Evolutionary conservation across 1,284 basidiomycete genomes (phyloP).

Genomic region (Abortiporus biennis): DNA sequence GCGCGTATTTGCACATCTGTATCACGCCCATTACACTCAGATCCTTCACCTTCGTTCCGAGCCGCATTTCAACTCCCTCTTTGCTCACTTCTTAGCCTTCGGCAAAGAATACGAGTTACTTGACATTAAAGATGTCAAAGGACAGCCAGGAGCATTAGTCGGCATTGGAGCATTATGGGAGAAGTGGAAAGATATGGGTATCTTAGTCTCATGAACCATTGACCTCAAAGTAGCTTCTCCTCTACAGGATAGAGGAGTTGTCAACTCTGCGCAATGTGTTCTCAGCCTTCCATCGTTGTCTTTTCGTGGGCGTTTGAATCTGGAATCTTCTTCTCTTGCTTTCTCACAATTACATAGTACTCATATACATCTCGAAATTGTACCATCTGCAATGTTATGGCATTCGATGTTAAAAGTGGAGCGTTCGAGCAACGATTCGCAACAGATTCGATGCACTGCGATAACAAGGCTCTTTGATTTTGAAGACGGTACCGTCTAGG

Average conservation of each 20-base stretch:
- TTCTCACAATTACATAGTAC: too few species aligned
- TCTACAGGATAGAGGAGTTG: slow-evolving; percentile 5
- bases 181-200: slow-evolving; percentile 82
- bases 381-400: too few species aligned
- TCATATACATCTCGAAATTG: too few species aligned
- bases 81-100: slow-evolving; percentile 95
- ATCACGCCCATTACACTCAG: slow-evolving; percentile 90
- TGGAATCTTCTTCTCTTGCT: too few species aligned
- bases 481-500: too few species aligned
- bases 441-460: too few species aligned
- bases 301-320: too few species aligned
- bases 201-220: slow-evolving; percentile 55
- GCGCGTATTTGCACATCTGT: slow-evolving; percentile 96
- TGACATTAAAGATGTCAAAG: slow-evolving; percentile 86
- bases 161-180: slow-evolving; percentile 87
- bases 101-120: slow-evolving; percentile 90
- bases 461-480: too few species aligned
- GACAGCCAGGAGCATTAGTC: slow-evolving; percentile 51
- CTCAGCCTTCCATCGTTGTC: too few species aligned
- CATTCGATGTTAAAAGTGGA: too few species aligned
- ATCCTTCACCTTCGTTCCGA: slow-evolving; percentile 93
- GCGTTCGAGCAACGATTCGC: too few species aligned
- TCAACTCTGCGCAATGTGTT: background rate
- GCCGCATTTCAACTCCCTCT: slow-evolving; percentile 97
- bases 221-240: too few species aligned